These are phyloP conservation scores for Solanum chiquidenum DNA, from an alignment of 257 asterid genomes.

Conservation along the genomic window DNA sequence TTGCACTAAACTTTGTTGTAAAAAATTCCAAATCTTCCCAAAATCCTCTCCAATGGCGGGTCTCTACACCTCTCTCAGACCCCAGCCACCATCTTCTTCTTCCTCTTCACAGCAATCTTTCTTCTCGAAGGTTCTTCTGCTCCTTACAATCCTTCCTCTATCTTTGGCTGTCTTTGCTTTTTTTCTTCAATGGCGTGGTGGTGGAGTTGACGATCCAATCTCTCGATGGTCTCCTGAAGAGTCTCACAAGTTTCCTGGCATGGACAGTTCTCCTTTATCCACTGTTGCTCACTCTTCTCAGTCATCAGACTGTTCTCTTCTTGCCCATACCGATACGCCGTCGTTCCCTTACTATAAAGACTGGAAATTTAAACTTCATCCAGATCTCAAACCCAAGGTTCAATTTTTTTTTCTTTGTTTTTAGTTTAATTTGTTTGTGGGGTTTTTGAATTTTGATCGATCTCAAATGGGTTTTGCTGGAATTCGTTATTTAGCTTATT, in stretches of 20 bases:
- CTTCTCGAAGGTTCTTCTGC: conserved; percentile 24
- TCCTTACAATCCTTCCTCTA: conserved; percentile 31
- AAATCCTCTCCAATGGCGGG: conserved; percentile 28
- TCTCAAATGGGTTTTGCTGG: not conserved
- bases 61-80: conserved; percentile 25
- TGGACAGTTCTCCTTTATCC: conserved; percentile 27
- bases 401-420: not conserved
- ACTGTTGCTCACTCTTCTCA: conserved; percentile 11
- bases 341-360: conserved; percentile 41
- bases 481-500: not conserved
- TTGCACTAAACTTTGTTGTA: not conserved
- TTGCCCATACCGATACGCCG: conserved; percentile 7
- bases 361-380: conserved; percentile 24
- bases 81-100: conserved; percentile 28
- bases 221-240: conserved; percentile 38
- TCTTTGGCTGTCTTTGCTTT: conserved; percentile 37
- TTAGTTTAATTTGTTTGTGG: not conserved
- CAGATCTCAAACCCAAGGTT: conserved; percentile 49
- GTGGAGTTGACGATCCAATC: conserved; percentile 39
- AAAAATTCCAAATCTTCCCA: not conserved
- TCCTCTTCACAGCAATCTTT: conserved; percentile 11
- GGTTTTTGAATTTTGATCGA: not conserved
- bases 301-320: conserved; percentile 24
- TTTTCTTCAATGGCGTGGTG: conserved; percentile 46
- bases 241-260: conserved; percentile 37